Conservation (phyloP, 345 rosid genomes). For the Bretschneidera sinensis region DNA sequence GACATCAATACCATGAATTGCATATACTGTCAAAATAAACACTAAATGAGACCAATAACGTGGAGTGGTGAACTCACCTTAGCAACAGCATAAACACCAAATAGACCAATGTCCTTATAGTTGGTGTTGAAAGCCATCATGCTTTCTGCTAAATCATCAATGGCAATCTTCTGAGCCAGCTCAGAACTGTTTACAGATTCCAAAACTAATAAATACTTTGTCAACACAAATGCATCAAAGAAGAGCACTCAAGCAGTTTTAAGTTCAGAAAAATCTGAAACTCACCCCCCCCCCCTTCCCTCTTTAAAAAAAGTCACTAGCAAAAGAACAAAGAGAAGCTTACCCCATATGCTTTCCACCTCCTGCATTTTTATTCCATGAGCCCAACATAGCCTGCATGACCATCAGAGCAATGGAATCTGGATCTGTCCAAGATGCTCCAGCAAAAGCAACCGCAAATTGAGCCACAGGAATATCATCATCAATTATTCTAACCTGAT, state of each 20-base stretch:
- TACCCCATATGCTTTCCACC: constrained; percentile 99
- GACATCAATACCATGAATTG: neutral
- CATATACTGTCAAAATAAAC: neutral
- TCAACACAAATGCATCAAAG: neutral
- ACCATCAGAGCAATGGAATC: constrained; percentile 96
- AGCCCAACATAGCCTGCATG: constrained; percentile 98
- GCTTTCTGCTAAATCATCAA: constrained; percentile 91
- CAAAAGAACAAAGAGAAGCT: constrained; percentile 17
- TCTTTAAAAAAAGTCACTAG: constrained; percentile 3
- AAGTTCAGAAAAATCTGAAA: neutral
- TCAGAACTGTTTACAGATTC: constrained; percentile 55
- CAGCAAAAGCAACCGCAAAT: constrained; percentile 94
- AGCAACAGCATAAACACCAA: constrained; percentile 95
- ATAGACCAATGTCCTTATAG: constrained; percentile 97
- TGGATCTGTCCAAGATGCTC: constrained; percentile 99
- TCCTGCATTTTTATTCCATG: constrained; percentile 80
- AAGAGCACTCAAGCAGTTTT: neutral
- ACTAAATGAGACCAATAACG: neutral
- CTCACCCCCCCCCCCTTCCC: neutral
- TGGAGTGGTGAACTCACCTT: constrained; percentile 46
- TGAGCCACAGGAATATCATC: constrained; percentile 96
- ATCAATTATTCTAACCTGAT: constrained; percentile 87
- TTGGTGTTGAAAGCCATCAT: constrained; percentile 99
- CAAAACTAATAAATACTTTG: constrained; percentile 18
- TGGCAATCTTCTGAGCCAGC: constrained; percentile 78